These are phyloP conservation scores for Coniochaeta pulveracea DNA, from an alignment of 2,329 filamentous ascomycete species.

Conservation along the genomic window DNA sequence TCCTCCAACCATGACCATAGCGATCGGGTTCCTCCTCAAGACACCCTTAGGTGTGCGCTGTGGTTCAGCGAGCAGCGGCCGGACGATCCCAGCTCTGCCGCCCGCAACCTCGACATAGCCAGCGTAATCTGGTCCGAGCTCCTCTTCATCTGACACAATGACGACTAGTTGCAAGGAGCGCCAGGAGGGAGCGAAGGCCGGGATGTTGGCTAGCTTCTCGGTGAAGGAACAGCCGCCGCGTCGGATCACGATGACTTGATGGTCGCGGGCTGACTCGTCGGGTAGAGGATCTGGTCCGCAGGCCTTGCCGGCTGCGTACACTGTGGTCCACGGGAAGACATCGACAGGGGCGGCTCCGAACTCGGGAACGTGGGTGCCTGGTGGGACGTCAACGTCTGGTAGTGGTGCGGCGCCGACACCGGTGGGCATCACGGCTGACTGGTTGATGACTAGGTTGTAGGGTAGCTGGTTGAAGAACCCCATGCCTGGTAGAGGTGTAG, in stretches of 20 bases:
- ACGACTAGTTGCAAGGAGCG: constrained; percentile 68
- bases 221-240: constrained; percentile 79
- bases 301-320: constrained; percentile 61
- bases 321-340: constrained; percentile 53
- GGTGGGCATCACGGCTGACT: constrained; percentile 21
- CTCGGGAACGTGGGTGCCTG: constrained; percentile 18
- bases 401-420: constrained; percentile 38
- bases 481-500: constrained; percentile 7
- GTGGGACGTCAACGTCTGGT: constrained; percentile 27
- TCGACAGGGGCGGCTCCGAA: constrained; percentile 20
- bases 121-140: constrained; percentile 18
- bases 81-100: constrained; percentile 20
- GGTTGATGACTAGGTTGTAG: constrained; percentile 22
- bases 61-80: constrained; percentile 63
- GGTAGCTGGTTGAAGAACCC: constrained; percentile 1
- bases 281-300: constrained; percentile 46
- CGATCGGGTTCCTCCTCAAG: constrained; percentile 58
- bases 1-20: constrained; percentile 74
- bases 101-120: constrained; percentile 10
- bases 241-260: constrained; percentile 73
- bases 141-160: constrained; percentile 51
- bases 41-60: constrained; percentile 64
- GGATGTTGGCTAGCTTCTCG: constrained; percentile 76
- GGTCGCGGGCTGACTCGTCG: constrained; percentile 34
- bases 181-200: constrained; percentile 53